Conservation (phyloP, 371 early-diverging fungal species). For the Rhizopus microsporus region DNA sequence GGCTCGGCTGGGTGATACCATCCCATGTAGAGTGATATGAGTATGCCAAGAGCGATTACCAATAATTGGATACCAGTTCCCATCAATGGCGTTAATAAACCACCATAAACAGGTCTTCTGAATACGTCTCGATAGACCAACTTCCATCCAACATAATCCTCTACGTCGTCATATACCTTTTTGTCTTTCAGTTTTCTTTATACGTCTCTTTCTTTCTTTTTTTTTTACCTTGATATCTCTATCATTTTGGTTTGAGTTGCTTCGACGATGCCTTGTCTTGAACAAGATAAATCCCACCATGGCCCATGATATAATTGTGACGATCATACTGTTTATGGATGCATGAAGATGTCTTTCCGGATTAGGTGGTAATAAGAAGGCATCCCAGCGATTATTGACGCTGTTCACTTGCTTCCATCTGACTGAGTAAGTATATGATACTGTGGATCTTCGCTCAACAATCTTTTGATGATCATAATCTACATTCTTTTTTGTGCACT, state of each 20-base stretch:
- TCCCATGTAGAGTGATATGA: slow-evolving; percentile 16
- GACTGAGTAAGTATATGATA: slow-evolving; percentile 47
- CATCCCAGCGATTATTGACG: slow-evolving; percentile 34
- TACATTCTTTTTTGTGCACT: slow-evolving; percentile 36
- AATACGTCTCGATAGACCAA: slow-evolving; percentile 51
- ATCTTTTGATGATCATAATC: slow-evolving; percentile 45
- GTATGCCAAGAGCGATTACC: slow-evolving; percentile 14
- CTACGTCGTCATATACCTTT: slow-evolving; percentile 35
- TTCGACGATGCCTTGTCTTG: slow-evolving; percentile 34
- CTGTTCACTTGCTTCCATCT: slow-evolving; percentile 43
- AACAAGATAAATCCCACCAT: slow-evolving; percentile 32
- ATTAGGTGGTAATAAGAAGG: slow-evolving; percentile 34
- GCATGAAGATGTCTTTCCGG: slow-evolving; percentile 32
- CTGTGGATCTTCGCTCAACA: slow-evolving; percentile 24
- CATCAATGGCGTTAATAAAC: slow-evolving; percentile 45
- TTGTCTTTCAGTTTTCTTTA: neutral
- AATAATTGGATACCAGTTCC: slow-evolving; percentile 46
- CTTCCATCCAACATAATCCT: slow-evolving; percentile 49
- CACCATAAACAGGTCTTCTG: slow-evolving; percentile 49
- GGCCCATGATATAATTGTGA: slow-evolving; percentile 17
- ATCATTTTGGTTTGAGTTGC: slow-evolving; percentile 10
- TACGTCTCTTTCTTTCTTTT: too few relatives aligned
- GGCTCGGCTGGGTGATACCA: slow-evolving; percentile 45
- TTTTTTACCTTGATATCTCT: slow-evolving; percentile 20
- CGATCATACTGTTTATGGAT: slow-evolving; percentile 32